Base-by-base conservation (phyloP, 345 rosid genomes). In the Trapa incisa region DNA sequence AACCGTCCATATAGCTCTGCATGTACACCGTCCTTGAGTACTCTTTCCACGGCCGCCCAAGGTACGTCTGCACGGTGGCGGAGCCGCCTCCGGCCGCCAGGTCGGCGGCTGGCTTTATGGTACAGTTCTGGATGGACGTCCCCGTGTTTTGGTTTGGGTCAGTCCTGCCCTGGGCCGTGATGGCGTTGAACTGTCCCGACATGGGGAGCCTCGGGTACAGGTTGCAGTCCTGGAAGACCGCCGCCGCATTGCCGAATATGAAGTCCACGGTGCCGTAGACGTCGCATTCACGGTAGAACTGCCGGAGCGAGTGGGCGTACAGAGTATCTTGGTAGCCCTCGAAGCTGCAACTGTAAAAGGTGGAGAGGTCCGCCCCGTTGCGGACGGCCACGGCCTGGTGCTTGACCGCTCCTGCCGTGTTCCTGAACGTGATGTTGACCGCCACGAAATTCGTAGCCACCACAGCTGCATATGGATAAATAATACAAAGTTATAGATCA, bases 11-110 rank as follows among this genome's bases (percentile, higher is more conserved):
- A 72, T 63, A 83, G 33, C 71, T 75, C 61, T 85, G 83, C 93
- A 88, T 82, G 67, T 73, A 80, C 45, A 92, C 89, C 0, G 97
- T 83, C 39, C 94, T 80, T 3, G 98, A 89, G 68, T 88, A 90
- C 68, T 86, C 79, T 74, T 90, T 92, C 98, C 98, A 92, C 2
- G 98, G 98, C 74, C 98, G 71, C 45, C 98, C 98, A 6, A 92
- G 70, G 71, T 82, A 92, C 5, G 96, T 89, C 41, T 71, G 43
- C 16, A 88, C 83, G 2, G 78, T 73, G 29, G 29, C 29, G 29
- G 29, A 22, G 0, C 43, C 35, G 41, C 64, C 82, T 68, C 81
- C 76, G 6, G 88, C 73, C 47, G 84, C 86, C 68, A 90, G 66
- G 71, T 93, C 97, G 64, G 68, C 78, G 2, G 98, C 86, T 0